Evolutionary conservation across 2,329 filamentous ascomycete genomes (phyloP).

Genomic region (Teratosphaeria pseudoeucalypti): DNA sequence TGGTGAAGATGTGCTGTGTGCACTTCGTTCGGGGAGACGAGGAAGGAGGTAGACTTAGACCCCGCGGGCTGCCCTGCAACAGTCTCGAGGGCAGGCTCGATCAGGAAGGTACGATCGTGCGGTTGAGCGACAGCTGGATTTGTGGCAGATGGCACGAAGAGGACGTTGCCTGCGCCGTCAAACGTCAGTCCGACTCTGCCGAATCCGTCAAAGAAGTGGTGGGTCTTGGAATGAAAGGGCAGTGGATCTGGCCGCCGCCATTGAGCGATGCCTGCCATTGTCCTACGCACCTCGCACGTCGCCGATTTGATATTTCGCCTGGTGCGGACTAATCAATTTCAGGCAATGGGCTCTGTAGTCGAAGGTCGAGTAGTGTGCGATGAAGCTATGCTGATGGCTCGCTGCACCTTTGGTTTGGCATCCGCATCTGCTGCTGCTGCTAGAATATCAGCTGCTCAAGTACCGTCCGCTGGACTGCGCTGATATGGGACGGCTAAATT

Average conservation of each 20-base stretch:
- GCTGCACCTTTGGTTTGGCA: neutral
- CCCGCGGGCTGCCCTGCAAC: neutral
- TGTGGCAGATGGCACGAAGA: neutral
- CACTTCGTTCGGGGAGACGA: neutral
- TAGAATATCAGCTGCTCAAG: neutral
- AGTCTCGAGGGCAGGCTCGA: neutral
- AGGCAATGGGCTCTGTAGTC: neutral
- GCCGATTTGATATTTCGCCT: neutral
- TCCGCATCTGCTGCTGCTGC: neutral
- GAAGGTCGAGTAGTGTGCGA: too few relatives aligned
- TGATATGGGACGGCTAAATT: neutral
- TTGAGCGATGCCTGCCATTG: neutral
- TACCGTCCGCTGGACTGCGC: neutral
- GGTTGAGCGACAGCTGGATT: neutral
- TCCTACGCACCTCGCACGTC: neutral
- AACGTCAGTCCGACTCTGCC: neutral
- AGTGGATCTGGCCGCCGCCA: neutral
- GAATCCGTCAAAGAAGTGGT: neutral
- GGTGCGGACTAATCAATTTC: neutral
- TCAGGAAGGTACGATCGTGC: neutral
- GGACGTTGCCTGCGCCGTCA: neutral
- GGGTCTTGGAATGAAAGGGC: neutral
- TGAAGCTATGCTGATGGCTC: neutral
- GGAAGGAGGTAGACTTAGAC: neutral
- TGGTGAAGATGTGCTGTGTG: neutral